Evolutionary conservation across 169 alveolate genomes (phyloP), one percentile per base, ranked within the genome.

Genomic region (Cryptosporidium ubiquitum): DNA sequence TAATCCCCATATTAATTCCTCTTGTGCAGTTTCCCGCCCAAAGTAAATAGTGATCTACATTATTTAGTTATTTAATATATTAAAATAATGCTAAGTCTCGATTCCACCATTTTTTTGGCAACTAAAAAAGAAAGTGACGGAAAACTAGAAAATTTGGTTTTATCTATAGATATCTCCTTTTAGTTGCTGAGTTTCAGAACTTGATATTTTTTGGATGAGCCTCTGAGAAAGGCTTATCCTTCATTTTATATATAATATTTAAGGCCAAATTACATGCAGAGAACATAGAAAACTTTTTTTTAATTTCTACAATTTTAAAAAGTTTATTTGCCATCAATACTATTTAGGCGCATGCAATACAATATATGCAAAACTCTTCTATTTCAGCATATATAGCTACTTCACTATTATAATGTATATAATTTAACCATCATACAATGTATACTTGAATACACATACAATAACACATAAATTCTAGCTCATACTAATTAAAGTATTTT

Each of bases 11-110:
- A 64, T 64, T 64, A 35, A 64, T 6, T 64, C 7, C 26, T 18
- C 31, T 2, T 1, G 29, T 33, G 31, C 40, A 64, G 68, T 64
- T 64, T 64, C 71, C 71, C 71, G 71, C 71, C 71, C 14, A 33
- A 64, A 33, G 71, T 64, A 33, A 64, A 64, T 31, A 64, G 2
- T 64, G 40, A 64, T 64, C 71, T 64, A 64, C 3, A 55, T 33
- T 47, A 47, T 14, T 12, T 47, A 14, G 5, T 47, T 14, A 47
- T 3, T 42, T 44, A 44, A 37, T 37, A 47, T 47, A 47, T 31
- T 12, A 3, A 35, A 29, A 64, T 7, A n/a, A 64, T 5, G 33
- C 14, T 18, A 64, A 64, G 71, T 14, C 49, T 49, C 71, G 10
- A 64, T 26, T 49, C 71, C 7, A 64, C 12, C 37, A 0, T 55